A percentile compares a stretch with the other conserved stretches of the same genome.
Evolutionary conservation across 805 yeast genomes (phyloP).

Genomic region (Jamesozyma lodderae): DNA sequence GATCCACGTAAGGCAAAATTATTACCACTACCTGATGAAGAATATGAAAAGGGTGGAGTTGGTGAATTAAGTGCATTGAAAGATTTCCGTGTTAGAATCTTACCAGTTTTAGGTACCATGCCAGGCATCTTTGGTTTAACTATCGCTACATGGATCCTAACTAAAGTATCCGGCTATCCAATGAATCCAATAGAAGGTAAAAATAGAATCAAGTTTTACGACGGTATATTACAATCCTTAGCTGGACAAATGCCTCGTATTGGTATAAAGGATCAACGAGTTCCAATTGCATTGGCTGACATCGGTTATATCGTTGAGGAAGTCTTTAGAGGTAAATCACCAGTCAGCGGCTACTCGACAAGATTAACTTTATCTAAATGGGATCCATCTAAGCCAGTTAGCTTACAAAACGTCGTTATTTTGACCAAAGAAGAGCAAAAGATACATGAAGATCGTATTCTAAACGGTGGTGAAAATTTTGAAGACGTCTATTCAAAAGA

Average conservation of each 20-base stretch:
- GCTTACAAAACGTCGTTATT: conserved; percentile 72
- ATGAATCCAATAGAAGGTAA: conserved; percentile 87
- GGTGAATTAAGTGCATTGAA: conserved; percentile 79
- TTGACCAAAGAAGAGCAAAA: conserved; percentile 85
- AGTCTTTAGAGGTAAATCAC: conserved; percentile 86
- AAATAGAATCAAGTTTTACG: conserved; percentile 77
- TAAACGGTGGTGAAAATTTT: conserved; percentile 56
- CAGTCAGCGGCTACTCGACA: conserved; percentile 73
- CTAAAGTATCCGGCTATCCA: conserved; percentile 78
- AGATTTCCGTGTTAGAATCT: conserved; percentile 85
- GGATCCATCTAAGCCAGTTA: conserved; percentile 59
- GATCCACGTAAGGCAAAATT: conserved; percentile 87
- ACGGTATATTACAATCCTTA: conserved; percentile 68
- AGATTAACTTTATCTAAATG: conserved; percentile 75
- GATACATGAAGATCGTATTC: conserved; percentile 64
- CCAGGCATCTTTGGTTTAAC: conserved; percentile 95
- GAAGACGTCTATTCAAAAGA: conserved; percentile 56
- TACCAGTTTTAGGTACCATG: conserved; percentile 94
- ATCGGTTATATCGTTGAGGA: conserved; percentile 82
- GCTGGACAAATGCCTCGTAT: conserved; percentile 82
- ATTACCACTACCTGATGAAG: conserved; percentile 77
- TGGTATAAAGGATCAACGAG: conserved; percentile 61
- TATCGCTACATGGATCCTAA: conserved; percentile 74
- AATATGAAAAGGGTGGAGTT: conserved; percentile 49
- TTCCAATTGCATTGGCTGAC: conserved; percentile 66